phyloP scores from a whole-genome alignment of 177 flowering plant species.

The Telopea speciosissima region DNA sequence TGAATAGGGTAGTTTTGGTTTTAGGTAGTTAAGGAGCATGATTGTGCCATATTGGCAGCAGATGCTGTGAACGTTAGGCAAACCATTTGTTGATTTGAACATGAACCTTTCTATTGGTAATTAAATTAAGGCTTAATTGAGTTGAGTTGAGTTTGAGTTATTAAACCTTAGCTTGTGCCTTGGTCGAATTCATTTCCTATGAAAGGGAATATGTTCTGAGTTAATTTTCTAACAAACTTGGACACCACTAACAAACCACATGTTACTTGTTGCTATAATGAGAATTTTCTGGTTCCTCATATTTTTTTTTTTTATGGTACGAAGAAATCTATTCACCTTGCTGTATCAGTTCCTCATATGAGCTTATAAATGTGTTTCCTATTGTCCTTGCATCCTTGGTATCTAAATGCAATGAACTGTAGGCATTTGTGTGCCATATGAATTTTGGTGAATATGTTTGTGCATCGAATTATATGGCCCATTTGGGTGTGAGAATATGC shows the following conservation, averaged over 20 bases:
- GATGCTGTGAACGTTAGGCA: too few relatives aligned
- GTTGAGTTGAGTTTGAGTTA: too few relatives aligned
- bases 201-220: neutral
- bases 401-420: neutral
- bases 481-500: neutral
- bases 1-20: neutral
- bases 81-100: too few relatives aligned
- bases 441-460: neutral
- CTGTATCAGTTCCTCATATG: too few relatives aligned
- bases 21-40: neutral
- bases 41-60: too few relatives aligned
- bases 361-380: neutral
- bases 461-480: neutral
- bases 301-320: too few relatives aligned
- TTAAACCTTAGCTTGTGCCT: too few relatives aligned
- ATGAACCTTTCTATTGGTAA: neutral
- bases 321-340: too few relatives aligned
- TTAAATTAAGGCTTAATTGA: too few relatives aligned
- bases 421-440: neutral
- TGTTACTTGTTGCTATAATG: neutral
- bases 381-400: neutral
- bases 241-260: neutral
- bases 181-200: neutral
- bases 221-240: neutral
- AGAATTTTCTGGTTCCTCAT: too few relatives aligned